Conservation (phyloP, 192 early-diverging fungal genomes). For the Coemansia sp. region DNA sequence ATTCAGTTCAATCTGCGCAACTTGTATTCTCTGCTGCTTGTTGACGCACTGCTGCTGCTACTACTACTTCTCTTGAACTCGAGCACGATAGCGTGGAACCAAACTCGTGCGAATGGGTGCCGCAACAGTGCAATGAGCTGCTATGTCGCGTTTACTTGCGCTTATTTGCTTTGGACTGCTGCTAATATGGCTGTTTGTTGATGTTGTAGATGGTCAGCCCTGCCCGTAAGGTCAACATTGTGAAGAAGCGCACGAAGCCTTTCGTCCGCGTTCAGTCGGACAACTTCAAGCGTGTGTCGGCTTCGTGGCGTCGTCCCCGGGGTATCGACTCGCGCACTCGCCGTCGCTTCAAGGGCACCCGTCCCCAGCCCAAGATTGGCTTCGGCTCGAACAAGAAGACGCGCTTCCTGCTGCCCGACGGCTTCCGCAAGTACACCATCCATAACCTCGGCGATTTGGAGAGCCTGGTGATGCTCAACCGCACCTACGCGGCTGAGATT, state of each 20-base stretch:
- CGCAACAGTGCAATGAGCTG: too few relatives aligned
- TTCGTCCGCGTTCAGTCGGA: conserved; percentile 98
- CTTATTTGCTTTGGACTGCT: too few relatives aligned
- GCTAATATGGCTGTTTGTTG: neutral
- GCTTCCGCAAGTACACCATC: conserved; percentile 98
- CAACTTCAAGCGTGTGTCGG: conserved; percentile 93
- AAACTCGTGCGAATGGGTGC: too few relatives aligned
- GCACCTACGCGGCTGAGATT: conserved; percentile 97
- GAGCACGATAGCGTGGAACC: too few relatives aligned
- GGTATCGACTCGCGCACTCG: conserved; percentile 99
- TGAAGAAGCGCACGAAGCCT: conserved; percentile 98
- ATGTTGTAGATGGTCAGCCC: conserved; percentile 83
- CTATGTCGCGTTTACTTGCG: too few relatives aligned
- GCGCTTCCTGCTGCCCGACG: conserved; percentile 94
- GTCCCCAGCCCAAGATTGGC: conserved; percentile 99
- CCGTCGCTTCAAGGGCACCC: conserved; percentile 95
- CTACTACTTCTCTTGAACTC: too few relatives aligned
- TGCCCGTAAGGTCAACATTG: conserved; percentile 88
- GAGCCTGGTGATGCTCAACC: conserved; percentile 99
- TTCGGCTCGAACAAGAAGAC: conserved; percentile 97
- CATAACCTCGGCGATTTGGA: conserved; percentile 90
- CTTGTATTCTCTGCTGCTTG: too few relatives aligned
- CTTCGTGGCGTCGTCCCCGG: conserved; percentile 98
- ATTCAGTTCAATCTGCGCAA: too few relatives aligned
- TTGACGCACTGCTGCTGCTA: too few relatives aligned